These are phyloP conservation scores for Apiospora pterosperma DNA, from an alignment of 2,329 filamentous ascomycete genomes.

Conservation along the genomic window DNA sequence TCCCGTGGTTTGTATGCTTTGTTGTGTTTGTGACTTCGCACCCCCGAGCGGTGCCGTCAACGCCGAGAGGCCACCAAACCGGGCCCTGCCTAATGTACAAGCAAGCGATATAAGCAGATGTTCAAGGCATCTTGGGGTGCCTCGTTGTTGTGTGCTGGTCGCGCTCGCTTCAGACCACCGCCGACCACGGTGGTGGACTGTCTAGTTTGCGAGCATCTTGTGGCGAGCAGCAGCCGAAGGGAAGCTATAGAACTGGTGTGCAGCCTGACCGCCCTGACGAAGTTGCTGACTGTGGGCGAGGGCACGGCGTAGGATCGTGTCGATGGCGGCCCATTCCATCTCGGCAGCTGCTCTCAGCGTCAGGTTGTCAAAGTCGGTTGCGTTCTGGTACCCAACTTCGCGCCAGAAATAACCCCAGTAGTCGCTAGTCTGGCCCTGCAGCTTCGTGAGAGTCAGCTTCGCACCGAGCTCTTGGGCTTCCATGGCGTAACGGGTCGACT, in stretches of 20 bases:
- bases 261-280: background rate
- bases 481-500: constrained; percentile 39
- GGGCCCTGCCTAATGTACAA: background rate
- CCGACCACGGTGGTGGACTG: background rate
- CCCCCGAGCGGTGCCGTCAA: background rate
- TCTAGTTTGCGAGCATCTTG: background rate
- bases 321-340: constrained; percentile 46
- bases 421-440: constrained; percentile 30
- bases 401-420: constrained; percentile 54
- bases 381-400: constrained; percentile 40
- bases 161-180: background rate
- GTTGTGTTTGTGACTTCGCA: background rate
- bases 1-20: background rate
- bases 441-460: constrained; percentile 34
- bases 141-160: background rate
- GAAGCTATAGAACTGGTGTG: background rate
- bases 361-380: constrained; percentile 42
- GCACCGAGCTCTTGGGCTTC: constrained; percentile 37
- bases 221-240: background rate
- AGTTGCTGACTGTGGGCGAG: background rate
- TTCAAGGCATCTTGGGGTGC: background rate
- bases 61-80: background rate
- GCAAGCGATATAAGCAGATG: background rate
- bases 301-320: constrained; percentile 40
- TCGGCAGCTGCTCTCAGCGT: constrained; percentile 43